Conservation (phyloP, 2,329 filamentous ascomycete species). For the Daldinia sp. region DNA sequence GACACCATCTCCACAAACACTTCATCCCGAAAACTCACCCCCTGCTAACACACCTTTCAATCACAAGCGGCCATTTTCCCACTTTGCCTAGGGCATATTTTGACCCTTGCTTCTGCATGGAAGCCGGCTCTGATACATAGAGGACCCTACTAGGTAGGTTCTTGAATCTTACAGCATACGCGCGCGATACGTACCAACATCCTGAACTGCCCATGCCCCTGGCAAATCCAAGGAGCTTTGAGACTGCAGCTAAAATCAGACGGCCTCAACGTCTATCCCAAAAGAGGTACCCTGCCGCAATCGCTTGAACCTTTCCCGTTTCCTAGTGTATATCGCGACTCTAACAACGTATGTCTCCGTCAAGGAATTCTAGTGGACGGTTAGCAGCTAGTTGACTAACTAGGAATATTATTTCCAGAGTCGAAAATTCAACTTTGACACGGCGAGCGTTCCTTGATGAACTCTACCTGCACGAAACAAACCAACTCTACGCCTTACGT, state of each 20-base stretch:
- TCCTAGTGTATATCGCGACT: constrained; percentile 9
- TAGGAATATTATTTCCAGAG: not conserved
- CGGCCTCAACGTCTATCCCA: constrained; percentile 33
- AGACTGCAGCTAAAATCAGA: constrained; percentile 38
- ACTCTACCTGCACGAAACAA: not conserved
- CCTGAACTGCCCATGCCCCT: constrained; percentile 24
- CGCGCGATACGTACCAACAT: constrained; percentile 18
- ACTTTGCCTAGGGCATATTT: constrained; percentile 22
- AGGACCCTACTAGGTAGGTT: constrained; percentile 22
- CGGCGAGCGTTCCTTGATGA: too few species aligned
- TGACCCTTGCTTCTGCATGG: constrained; percentile 34
- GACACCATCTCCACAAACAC: constrained; percentile 36
- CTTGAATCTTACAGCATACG: constrained; percentile 25
- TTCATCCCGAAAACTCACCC: constrained; percentile 39
- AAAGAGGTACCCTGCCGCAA: constrained; percentile 30
- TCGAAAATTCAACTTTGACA: not conserved
- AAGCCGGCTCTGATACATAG: constrained; percentile 24
- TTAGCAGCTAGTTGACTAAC: not conserved
- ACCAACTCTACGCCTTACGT: not conserved
- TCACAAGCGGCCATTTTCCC: constrained; percentile 28
- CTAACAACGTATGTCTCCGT: not conserved
- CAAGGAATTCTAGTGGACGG: not conserved
- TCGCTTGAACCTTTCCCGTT: constrained; percentile 30
- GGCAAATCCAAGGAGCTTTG: constrained; percentile 21
- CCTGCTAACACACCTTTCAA: constrained; percentile 35